Conservation (phyloP, 768 basidiomycete genomes). For the Dentipellis sp. region DNA sequence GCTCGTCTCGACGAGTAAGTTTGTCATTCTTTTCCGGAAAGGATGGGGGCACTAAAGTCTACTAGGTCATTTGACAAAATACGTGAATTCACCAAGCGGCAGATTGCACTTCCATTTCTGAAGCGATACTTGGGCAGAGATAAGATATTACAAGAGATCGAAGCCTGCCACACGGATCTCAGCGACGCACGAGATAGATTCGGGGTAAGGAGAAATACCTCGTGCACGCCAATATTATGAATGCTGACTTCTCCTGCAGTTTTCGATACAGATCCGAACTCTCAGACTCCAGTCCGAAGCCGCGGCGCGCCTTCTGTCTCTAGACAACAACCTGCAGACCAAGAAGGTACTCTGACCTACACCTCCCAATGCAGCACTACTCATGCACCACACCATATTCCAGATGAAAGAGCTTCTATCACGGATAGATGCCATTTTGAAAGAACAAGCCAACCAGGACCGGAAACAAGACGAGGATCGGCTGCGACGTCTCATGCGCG, state of each 20-base stretch:
- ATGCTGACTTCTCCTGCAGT: conserved; percentile 16
- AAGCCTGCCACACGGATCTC: conserved; percentile 41
- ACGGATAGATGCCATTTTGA: no score
- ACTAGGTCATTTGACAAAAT: conserved; percentile 35
- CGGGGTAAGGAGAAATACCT: conserved; percentile 25
- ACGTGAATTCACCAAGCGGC: conserved; percentile 43
- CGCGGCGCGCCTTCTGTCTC: conserved; percentile 6
- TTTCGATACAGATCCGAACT: conserved; percentile 42
- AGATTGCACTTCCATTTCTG: conserved; percentile 59
- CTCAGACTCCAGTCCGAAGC: conserved; percentile 35
- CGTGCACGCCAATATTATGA: not conserved
- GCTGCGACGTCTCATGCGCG: conserved; percentile 48
- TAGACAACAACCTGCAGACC: no score
- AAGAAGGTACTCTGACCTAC: no score
- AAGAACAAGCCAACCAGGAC: conserved; percentile 24
- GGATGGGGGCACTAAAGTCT: no score
- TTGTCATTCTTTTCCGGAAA: not conserved
- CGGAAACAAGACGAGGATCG: conserved; percentile 41
- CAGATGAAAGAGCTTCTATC: no score
- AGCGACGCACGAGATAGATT: conserved; percentile 50
- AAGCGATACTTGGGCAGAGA: conserved; percentile 72
- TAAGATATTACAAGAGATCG: conserved; percentile 49
- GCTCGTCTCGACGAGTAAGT: conserved; percentile 41
- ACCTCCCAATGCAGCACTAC: no score
- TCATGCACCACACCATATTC: no score